Evolutionary conservation across 768 basidiomycete species (phyloP).

Genomic region (Hirschioporus abietinus): DNA sequence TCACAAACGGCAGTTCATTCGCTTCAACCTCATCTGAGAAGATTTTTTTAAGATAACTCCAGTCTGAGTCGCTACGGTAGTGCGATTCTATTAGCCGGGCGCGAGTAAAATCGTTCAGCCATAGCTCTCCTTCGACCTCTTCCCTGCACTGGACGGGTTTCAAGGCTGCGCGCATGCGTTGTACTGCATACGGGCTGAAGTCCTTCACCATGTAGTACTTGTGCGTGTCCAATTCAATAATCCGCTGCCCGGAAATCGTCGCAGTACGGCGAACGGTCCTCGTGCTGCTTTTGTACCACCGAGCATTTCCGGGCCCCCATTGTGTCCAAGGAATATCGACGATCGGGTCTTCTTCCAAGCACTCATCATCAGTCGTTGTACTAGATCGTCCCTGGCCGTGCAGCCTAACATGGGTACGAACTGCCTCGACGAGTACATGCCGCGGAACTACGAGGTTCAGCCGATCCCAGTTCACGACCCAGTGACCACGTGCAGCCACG

Average conservation of each 20-base stretch:
- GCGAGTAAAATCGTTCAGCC: neutral
- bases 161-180: slow-evolving; percentile 3
- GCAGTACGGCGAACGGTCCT: no score
- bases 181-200: slow-evolving; percentile 18
- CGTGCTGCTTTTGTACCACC: slow-evolving; percentile 25
- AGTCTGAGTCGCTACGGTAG: no score
- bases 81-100: neutral
- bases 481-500: no score
- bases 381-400: neutral
- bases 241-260: slow-evolving; percentile 19
- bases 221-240: slow-evolving; percentile 13
- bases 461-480: slow-evolving; percentile 10
- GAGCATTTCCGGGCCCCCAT: slow-evolving; percentile 21
- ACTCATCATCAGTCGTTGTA: slow-evolving; percentile 3
- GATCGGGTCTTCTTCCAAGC: neutral
- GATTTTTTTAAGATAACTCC: no score
- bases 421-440: slow-evolving; percentile 11
- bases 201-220: slow-evolving; percentile 16
- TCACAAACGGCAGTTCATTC: no score
- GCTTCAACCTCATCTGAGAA: no score
- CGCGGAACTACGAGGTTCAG: slow-evolving; percentile 19
- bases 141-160: neutral
- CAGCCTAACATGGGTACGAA: neutral
- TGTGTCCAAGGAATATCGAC: slow-evolving; percentile 14
- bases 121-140: neutral